Evolutionary conservation across 2,329 filamentous ascomycete species (phyloP).

Genomic region (Aspergillus ochraceoroseus): DNA sequence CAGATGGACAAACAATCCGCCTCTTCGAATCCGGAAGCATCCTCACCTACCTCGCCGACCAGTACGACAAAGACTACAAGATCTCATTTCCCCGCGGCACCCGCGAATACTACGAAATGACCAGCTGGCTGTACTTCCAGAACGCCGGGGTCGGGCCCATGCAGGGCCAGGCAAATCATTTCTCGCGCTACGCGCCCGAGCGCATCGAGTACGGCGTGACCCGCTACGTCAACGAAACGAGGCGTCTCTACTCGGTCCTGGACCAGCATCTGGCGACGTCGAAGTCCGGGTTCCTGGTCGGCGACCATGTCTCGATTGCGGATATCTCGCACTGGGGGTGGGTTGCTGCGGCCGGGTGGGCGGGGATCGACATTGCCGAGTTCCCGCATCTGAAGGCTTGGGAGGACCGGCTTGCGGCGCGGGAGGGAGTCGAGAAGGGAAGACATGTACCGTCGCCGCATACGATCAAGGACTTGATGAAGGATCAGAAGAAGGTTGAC

Average conservation of each 20-base stretch:
- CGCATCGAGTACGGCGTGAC: constrained; percentile 77
- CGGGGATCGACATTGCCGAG: constrained; percentile 64
- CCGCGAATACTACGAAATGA: constrained; percentile 72
- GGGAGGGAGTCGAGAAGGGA: constrained; percentile 70
- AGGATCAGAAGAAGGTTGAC: constrained; percentile 55
- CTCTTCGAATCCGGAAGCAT: constrained; percentile 82
- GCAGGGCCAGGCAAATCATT: constrained; percentile 83
- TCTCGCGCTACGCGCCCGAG: constrained; percentile 74
- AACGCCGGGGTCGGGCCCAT: constrained; percentile 77
- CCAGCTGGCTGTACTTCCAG: constrained; percentile 74
- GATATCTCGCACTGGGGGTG: constrained; percentile 80
- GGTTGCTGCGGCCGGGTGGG: constrained; percentile 58
- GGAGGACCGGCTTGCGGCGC: constrained; percentile 64
- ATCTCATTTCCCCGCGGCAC: constrained; percentile 70
- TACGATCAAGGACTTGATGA: constrained; percentile 55
- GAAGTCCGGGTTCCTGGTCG: constrained; percentile 50
- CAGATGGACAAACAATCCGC: constrained; percentile 66
- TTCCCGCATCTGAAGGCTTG: constrained; percentile 73
- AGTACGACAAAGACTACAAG: constrained; percentile 77
- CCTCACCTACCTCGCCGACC: constrained; percentile 74
- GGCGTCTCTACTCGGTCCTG: constrained; percentile 73
- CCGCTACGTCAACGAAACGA: constrained; percentile 76
- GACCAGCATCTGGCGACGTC: constrained; percentile 61
- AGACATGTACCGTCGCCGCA: constrained; percentile 65
- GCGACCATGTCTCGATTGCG: constrained; percentile 50